Conservation (phyloP, 2,329 filamentous ascomycete genomes). For the Exophiala sp. region DNA sequence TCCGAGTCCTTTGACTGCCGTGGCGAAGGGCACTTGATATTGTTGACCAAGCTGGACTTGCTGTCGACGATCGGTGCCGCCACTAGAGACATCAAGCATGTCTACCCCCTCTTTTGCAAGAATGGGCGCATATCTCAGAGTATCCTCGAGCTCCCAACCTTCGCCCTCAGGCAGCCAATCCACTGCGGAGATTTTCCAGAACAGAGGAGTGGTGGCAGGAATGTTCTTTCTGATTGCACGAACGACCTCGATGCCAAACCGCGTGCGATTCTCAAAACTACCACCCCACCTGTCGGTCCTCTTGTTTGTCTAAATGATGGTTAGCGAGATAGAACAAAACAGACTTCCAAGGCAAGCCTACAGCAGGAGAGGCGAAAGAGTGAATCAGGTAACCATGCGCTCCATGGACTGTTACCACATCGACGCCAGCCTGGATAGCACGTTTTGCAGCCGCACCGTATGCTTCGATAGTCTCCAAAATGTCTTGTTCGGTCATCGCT, state of each 20-base stretch:
- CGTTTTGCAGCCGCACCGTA: conserved; percentile 46
- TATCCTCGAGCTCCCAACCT: conserved; percentile 14
- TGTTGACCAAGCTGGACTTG: conserved; percentile 46
- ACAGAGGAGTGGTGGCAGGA: conserved; percentile 40
- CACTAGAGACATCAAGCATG: conserved; percentile 16
- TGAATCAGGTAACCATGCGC: conserved; percentile 76
- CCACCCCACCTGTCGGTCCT: conserved; percentile 52
- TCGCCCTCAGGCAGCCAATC: conserved; percentile 40
- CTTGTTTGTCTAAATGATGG: conserved; percentile 40
- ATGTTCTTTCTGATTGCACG: conserved; percentile 33
- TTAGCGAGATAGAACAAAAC: too few relatives aligned
- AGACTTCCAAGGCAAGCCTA: conserved; percentile 45
- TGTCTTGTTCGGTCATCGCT: conserved; percentile 66
- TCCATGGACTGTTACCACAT: conserved; percentile 74
- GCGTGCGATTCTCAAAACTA: conserved; percentile 49
- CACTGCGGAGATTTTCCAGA: conserved; percentile 45
- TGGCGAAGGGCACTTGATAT: conserved; percentile 72
- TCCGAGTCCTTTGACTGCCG: conserved; percentile 59
- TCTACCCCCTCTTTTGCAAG: conserved; percentile 16
- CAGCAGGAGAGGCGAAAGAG: conserved; percentile 5
- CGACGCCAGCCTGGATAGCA: conserved; percentile 66
- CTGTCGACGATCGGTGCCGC: conserved; percentile 28
- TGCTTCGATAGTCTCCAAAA: conserved; percentile 42
- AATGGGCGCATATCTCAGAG: conserved; percentile 18
- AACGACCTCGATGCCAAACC: conserved; percentile 50